A percentile compares a stretch with the other conserved stretches of the same genome.
Conservation (phyloP, 306 rosid genomes). For the Prinsepia uniflora region DNA sequence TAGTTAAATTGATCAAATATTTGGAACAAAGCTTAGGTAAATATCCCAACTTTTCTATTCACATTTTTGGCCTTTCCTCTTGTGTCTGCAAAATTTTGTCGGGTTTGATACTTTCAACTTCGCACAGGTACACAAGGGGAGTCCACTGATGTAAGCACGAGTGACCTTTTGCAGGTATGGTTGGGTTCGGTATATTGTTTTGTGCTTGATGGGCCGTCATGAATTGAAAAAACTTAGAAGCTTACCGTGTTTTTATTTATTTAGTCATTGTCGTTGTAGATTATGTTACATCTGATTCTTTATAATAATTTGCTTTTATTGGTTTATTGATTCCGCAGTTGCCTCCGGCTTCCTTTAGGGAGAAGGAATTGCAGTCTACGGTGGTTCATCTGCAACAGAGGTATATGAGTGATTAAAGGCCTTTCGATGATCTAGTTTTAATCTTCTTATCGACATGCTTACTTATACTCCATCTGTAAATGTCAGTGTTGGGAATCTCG, state of each 20-base stretch:
- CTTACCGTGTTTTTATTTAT: neutral
- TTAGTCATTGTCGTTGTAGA: neutral
- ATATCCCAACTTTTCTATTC: constrained; percentile 16
- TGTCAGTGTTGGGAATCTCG: constrained; percentile 64
- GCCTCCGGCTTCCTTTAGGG: constrained; percentile 48
- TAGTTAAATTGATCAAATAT: constrained; percentile 72
- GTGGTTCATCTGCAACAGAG: constrained; percentile 71
- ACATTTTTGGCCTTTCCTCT: constrained; percentile 14
- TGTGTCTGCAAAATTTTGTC: constrained; percentile 17
- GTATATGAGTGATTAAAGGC: constrained; percentile 39
- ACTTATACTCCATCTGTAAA: constrained; percentile 22
- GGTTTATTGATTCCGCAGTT: constrained; percentile 53
- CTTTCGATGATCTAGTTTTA: constrained; percentile 14
- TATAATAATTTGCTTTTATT: neutral
- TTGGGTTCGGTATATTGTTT: neutral
- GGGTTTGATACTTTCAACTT: constrained; percentile 32
- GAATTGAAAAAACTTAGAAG: neutral
- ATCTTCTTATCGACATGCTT: constrained; percentile 13
- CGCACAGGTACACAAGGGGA: constrained; percentile 65
- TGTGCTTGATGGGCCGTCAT: neutral
- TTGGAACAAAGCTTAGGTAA: constrained; percentile 79
- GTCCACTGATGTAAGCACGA: constrained; percentile 44
- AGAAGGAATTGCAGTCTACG: constrained; percentile 62
- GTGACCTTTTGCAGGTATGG: constrained; percentile 64
- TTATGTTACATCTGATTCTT: neutral